A percentile compares a stretch with the other conserved stretches of the same genome.
Conservation (phyloP, 2,329 filamentous ascomycete genomes). For the Aureobasidium sp. region DNA sequence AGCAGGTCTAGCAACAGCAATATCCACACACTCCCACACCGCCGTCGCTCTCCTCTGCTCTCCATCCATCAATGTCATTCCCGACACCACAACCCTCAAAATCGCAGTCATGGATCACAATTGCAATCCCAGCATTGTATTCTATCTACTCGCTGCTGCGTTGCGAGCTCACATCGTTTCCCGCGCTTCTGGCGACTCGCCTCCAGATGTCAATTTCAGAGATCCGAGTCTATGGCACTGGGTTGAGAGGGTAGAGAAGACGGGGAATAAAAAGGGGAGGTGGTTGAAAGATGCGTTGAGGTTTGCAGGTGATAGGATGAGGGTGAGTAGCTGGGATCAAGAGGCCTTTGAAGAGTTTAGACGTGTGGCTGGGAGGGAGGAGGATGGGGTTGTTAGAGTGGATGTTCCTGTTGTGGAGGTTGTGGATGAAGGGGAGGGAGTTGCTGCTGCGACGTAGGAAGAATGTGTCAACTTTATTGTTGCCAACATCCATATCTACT, state of each 20-base stretch:
- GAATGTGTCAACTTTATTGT: no score
- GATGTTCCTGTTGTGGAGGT: constrained; percentile 11
- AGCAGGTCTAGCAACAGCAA: constrained; percentile 32
- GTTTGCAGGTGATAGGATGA: constrained; percentile 14
- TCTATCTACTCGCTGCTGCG: constrained; percentile 26
- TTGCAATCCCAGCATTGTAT: constrained; percentile 33
- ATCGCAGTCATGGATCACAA: constrained; percentile 35
- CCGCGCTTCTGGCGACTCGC: constrained; percentile 8
- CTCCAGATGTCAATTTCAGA: constrained; percentile 32
- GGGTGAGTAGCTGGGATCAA: constrained; percentile 5
- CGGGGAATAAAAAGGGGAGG: constrained; percentile 29
- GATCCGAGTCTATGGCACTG: constrained; percentile 38
- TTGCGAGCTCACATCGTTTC: constrained; percentile 19
- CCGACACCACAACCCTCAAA: constrained; percentile 31
- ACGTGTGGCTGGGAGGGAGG: constrained; percentile 8
- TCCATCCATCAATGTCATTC: constrained; percentile 26
- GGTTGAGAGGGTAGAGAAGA: constrained; percentile 32
- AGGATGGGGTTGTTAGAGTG: constrained; percentile 22
- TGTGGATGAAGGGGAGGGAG: background rate
- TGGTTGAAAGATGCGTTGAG: constrained; percentile 35
- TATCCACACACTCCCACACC: constrained; percentile 27
- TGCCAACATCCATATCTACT: no score
- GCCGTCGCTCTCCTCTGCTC: constrained; percentile 29
- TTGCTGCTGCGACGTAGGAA: background rate
- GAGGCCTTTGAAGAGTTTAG: constrained; percentile 18